Conservation (phyloP, 2,329 filamentous ascomycete species). For the Calonectria pseudoreteaudii region DNA sequence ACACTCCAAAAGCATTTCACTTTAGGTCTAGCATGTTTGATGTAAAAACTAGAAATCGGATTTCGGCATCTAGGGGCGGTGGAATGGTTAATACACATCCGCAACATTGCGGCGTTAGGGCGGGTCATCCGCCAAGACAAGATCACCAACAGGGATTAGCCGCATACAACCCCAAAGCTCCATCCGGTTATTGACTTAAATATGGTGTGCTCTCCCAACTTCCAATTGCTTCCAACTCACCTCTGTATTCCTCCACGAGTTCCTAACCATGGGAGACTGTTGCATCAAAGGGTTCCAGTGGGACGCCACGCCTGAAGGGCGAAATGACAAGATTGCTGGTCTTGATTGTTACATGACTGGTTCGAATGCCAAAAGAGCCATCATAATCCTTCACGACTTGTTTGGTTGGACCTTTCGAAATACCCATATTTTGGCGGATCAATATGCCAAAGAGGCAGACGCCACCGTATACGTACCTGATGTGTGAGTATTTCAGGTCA, state of each 20-base stretch:
- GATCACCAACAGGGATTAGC: no score
- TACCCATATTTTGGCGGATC: conserved; percentile 4
- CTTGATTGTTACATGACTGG: not conserved
- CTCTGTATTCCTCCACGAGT: not conserved
- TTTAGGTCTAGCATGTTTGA: no score
- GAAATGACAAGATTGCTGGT: not conserved
- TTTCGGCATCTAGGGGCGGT: no score
- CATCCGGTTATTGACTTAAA: no score
- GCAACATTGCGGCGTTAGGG: no score
- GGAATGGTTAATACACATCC: no score
- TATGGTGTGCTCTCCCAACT: no score
- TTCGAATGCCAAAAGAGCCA: not conserved
- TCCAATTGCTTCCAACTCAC: not conserved
- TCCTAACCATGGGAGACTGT: not conserved
- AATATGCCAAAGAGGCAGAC: conserved; percentile 7
- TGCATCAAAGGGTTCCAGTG: conserved; percentile 6
- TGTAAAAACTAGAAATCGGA: no score
- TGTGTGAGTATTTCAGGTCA: not conserved
- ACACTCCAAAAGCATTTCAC: no score
- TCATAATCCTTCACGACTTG: conserved; percentile 11
- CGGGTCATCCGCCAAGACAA: no score
- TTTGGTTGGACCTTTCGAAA: conserved; percentile 16
- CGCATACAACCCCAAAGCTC: no score
- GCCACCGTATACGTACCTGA: conserved; percentile 10
- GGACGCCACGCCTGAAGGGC: not conserved